Percentiles rank a stretch among this genome's conserved stretches.
Evolutionary conservation across 768 basidiomycete genomes (phyloP).

Genomic region (Albatrellus ellisii): DNA sequence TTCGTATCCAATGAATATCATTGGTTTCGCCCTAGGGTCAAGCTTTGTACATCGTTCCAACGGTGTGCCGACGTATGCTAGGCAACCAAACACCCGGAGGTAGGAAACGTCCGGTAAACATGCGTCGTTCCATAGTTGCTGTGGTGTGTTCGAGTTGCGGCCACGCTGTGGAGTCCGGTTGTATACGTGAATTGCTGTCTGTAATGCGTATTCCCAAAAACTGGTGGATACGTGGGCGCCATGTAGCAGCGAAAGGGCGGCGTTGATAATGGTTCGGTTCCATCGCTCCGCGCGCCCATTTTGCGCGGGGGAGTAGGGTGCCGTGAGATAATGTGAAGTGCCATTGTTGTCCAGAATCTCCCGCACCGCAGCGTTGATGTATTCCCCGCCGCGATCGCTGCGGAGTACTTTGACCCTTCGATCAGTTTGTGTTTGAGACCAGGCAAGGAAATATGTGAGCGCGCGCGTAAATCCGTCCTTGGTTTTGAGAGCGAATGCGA

Average conservation of each 20-base stretch:
- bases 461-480: conserved; percentile 4
- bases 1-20: conserved; percentile 9
- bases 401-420: conserved; percentile 12
- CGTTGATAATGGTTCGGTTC: conserved; percentile 12
- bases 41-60: conserved; percentile 6
- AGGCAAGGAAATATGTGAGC: conserved; percentile 11
- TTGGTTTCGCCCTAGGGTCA: conserved; percentile 3
- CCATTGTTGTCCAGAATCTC: conserved; percentile 9
- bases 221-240: conserved; percentile 3
- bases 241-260: conserved; percentile 9
- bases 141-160: conserved; percentile 14
- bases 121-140: conserved; percentile 9
- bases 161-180: conserved; percentile 6
- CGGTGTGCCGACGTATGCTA: conserved; percentile 5
- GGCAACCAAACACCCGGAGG: conserved; percentile 8
- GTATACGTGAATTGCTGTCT: conserved; percentile 10
- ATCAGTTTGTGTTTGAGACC: conserved; percentile 9
- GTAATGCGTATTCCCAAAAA: conserved; percentile 13
- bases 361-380: conserved; percentile 1
- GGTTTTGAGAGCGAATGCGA: conserved; percentile 9
- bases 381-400: conserved; percentile 18
- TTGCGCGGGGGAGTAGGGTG: conserved; percentile 10
- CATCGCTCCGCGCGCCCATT: conserved; percentile 16
- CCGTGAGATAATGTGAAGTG: conserved; percentile 13
- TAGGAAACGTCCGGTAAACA: conserved; percentile 6